Percentiles rank a stretch among this genome's conserved stretches.
These are phyloP conservation scores for Scheffersomyces cryptocercus DNA, from an alignment of 1,139 yeast genomes.

Conservation along the genomic window DNA sequence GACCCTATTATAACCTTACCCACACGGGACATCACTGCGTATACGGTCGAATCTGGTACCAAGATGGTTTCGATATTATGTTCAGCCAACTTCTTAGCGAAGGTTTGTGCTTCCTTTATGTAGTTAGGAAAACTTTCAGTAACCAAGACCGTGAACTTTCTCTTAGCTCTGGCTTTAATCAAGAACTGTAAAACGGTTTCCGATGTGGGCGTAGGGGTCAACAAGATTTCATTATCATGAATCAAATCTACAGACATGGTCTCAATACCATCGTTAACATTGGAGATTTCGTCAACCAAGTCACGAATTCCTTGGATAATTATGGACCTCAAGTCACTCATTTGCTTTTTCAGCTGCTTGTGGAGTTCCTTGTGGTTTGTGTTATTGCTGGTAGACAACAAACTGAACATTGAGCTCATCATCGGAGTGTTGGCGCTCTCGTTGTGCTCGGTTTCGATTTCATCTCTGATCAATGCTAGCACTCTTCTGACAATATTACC, in stretches of 20 bases:
- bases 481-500: conserved; percentile 93
- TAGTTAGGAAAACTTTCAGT: conserved; percentile 94
- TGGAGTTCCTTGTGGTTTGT: conserved; percentile 29
- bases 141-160: conserved; percentile 88
- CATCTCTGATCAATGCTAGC: conserved; percentile 84
- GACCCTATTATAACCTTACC: conserved; percentile 96
- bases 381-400: conserved; percentile 56
- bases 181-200: conserved; percentile 86
- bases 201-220: conserved; percentile 93
- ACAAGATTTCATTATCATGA: conserved; percentile 87
- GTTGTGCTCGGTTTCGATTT: conserved; percentile 58
- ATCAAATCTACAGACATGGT: conserved; percentile 89
- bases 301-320: conserved; percentile 94
- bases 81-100: conserved; percentile 77
- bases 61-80: conserved; percentile 89
- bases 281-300: conserved; percentile 86
- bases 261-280: conserved; percentile 88
- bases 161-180: conserved; percentile 82
- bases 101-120: conserved; percentile 68
- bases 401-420: conserved; percentile 86
- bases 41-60: conserved; percentile 89
- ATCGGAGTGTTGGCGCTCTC: conserved; percentile 46
- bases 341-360: conserved; percentile 41
- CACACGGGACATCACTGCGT: conserved; percentile 96
- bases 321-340: conserved; percentile 76